Conservation (phyloP, 345 rosid genomes). For the Arabidopsis thaliana region TAIR10.1 NC_003074.8:6943501-6944000, state of each 20-base stretch:
- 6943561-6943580: slow-evolving; percentile 69
- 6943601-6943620: slow-evolving; percentile 80
- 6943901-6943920: slow-evolving; percentile 7
- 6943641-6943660: slow-evolving; percentile 68
- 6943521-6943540: slow-evolving; percentile 57
- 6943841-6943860: slow-evolving; percentile 30
- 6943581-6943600: slow-evolving; percentile 74
- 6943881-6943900: not conserved
- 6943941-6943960: slow-evolving; percentile 20
- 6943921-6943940: slow-evolving; percentile 21
- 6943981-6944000: not conserved
- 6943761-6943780: slow-evolving; percentile 48
- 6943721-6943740: slow-evolving; percentile 66
- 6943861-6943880: not conserved
- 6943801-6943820: slow-evolving; percentile 49
- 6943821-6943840: slow-evolving; percentile 70
- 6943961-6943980: not conserved
- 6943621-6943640: slow-evolving; percentile 75
- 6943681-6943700: slow-evolving; percentile 36
- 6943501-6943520: slow-evolving; percentile 79
- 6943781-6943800: slow-evolving; percentile 46
- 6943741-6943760: slow-evolving; percentile 68
- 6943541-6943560: slow-evolving; percentile 78
- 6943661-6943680: slow-evolving; percentile 40
- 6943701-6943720: slow-evolving; percentile 44